Percentiles rank a stretch among this genome's conserved stretches.
Evolutionary conservation across 306 rosid species (phyloP).

Genomic region (Fragaria vesca): DNA sequence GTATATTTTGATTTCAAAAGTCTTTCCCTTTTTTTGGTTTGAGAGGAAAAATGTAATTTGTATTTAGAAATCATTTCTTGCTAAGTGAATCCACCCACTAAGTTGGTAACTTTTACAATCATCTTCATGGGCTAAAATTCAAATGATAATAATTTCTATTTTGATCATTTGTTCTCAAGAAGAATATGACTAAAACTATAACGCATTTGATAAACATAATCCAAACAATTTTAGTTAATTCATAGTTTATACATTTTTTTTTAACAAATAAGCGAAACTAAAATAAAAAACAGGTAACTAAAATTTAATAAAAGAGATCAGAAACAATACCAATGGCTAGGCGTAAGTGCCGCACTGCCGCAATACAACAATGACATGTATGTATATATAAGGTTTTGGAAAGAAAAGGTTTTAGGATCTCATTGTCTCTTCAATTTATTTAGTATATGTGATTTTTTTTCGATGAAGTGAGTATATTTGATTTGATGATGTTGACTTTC

Average conservation of each 20-base stretch:
- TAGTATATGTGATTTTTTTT: neutral
- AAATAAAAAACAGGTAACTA: fast-evolving
- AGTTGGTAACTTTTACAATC: neutral
- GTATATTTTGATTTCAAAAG: neutral
- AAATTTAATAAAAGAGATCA: too few relatives aligned
- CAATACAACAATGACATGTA: neutral
- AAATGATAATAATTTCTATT: neutral
- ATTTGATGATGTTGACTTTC: conserved; percentile 9
- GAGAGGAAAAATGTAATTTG: neutral
- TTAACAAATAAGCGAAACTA: too few relatives aligned
- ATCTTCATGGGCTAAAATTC: neutral
- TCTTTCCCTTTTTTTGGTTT: neutral
- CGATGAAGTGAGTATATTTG: neutral
- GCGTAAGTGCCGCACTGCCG: too few relatives aligned
- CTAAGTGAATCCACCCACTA: neutral
- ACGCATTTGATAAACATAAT: too few relatives aligned
- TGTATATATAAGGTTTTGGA: neutral
- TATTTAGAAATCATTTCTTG: neutral
- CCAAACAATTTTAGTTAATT: too few relatives aligned
- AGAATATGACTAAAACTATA: too few relatives aligned
- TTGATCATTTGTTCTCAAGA: neutral
- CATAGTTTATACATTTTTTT: too few relatives aligned
- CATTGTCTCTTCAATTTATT: neutral
- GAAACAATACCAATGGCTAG: too few relatives aligned
- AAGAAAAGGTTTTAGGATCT: neutral